Evolutionary conservation across 441 rosid species (phyloP).

Genomic region (Aleurites moluccanus): DNA sequence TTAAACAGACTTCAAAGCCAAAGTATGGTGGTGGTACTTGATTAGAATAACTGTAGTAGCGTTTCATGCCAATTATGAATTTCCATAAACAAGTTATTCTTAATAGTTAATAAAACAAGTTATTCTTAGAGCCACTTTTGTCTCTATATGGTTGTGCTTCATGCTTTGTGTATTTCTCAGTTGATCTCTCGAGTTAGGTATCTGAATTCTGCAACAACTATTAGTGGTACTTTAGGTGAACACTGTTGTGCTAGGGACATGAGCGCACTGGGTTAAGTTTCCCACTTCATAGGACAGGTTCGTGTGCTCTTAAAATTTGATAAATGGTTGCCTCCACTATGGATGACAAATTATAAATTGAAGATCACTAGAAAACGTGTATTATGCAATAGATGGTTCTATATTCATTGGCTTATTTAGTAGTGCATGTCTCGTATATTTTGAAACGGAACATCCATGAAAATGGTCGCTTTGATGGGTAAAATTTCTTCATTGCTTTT

Average conservation of each 20-base stretch:
- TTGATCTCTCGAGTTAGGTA: background rate
- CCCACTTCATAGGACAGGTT: background rate
- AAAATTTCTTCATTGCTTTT: background rate
- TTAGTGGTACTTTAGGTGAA: background rate
- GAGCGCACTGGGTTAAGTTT: conserved; percentile 5
- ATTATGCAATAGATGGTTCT: conserved; percentile 1
- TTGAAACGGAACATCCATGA: conserved; percentile 18
- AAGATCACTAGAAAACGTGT: background rate
- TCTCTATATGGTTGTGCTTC: background rate
- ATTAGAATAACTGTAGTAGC: conserved; percentile 11
- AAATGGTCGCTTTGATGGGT: background rate
- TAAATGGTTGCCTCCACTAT: conserved; percentile 8
- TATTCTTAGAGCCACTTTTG: conserved; percentile 5
- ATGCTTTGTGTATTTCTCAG: background rate
- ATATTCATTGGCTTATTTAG: conserved; percentile 11
- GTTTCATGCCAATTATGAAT: conserved; percentile 16
- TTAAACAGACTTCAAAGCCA: conserved; percentile 9
- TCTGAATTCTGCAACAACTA: background rate
- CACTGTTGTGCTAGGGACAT: background rate
- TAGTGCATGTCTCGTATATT: conserved; percentile 5
- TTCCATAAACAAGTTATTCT: background rate
- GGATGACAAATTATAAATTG: conserved; percentile 8
- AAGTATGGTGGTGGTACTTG: conserved; percentile 4
- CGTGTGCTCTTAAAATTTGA: conserved; percentile 7
- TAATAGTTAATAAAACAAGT: too few species aligned